Base-by-base conservation (phyloP, 345 rosid genomes). In the Syzygium jambos region DNA sequence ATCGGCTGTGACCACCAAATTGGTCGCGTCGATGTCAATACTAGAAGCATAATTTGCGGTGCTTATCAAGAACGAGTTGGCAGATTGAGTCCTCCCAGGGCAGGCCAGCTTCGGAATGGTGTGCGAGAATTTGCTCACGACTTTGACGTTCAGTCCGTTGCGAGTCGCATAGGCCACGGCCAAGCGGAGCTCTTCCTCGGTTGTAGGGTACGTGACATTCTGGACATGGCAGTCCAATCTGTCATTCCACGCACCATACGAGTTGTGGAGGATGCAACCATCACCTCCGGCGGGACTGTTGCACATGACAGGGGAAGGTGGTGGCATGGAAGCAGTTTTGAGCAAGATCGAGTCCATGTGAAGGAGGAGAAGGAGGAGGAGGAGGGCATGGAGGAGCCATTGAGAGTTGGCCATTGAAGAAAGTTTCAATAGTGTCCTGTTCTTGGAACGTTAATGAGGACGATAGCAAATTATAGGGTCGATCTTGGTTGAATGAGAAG, bases 91-190 rank as follows among this genome's bases (percentile, higher is more conserved):
- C 41, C 68, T 16, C 9, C 89, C 91, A 34, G 98, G 98, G 87
- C 99, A 97, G 53, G 96, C 98, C 19, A 97, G 92, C 87, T 96
- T 97, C 0, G 98, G 96, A 38, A 96, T 97, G 34, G 98, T 93
- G 88, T 95, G 98, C 4, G 98, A 96, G 87, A 95, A 96, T 78
- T 87, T 90, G 89, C 95, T 95, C 17, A 94, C 96, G 2, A 94
- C 96, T 89, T 96, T 95, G 51, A 95, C 90, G 88, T 93, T 95
- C 87, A 97, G 93, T 38, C 90, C 91, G 73, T 92, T 91, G 85
- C 85, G 88, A 41, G 86, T 84, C 9, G 98, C 98, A 52, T 87
- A 84, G 12, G 97, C 98, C 51, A 95, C 97, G 21, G 95, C 94
- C 5, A 77, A 55, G 6, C 90, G 91, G 27, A 96, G 93, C 89